Percentiles rank a stretch among this genome's conserved stretches.
Conservation (phyloP, 169 alveolate species). For the Plasmodium sp. region DNA sequence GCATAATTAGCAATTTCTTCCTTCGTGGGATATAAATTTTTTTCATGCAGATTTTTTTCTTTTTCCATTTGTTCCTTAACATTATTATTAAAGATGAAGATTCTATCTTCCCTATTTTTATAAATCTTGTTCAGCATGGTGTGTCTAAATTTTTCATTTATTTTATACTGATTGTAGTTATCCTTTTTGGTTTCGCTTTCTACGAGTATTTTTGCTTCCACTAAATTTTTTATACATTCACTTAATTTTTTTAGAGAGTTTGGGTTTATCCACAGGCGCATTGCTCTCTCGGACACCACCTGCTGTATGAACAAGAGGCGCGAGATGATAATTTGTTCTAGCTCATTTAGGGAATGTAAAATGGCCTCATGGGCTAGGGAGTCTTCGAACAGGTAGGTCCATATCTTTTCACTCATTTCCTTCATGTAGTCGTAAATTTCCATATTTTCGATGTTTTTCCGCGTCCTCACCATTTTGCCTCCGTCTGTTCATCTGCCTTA, state of each 20-base stretch:
- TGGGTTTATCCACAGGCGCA: constrained; percentile 87
- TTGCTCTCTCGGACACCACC: constrained; percentile 89
- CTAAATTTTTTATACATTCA: constrained; percentile 74
- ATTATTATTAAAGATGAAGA: constrained; percentile 54
- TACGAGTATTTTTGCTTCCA: constrained; percentile 56
- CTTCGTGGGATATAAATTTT: constrained; percentile 54
- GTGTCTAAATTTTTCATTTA: constrained; percentile 55
- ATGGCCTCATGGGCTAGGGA: constrained; percentile 77
- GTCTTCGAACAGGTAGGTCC: constrained; percentile 71
- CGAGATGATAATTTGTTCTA: constrained; percentile 83
- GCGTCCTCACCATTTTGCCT: constrained; percentile 62
- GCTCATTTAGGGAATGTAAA: constrained; percentile 82
- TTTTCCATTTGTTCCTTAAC: constrained; percentile 43
- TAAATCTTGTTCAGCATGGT: constrained; percentile 69
- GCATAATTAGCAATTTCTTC: constrained; percentile 49
- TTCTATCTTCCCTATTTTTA: constrained; percentile 25
- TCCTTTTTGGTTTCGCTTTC: constrained; percentile 71
- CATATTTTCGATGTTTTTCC: constrained; percentile 71
- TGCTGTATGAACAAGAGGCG: constrained; percentile 85
- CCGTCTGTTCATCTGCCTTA: neutral
- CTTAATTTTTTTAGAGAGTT: constrained; percentile 80
- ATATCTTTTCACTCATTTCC: constrained; percentile 48
- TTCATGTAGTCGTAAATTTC: constrained; percentile 73
- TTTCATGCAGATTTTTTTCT: constrained; percentile 50
- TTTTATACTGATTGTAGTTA: constrained; percentile 61